Base-by-base conservation (phyloP, 345 rosid species). In the Gossypioides kirkii region DNA sequence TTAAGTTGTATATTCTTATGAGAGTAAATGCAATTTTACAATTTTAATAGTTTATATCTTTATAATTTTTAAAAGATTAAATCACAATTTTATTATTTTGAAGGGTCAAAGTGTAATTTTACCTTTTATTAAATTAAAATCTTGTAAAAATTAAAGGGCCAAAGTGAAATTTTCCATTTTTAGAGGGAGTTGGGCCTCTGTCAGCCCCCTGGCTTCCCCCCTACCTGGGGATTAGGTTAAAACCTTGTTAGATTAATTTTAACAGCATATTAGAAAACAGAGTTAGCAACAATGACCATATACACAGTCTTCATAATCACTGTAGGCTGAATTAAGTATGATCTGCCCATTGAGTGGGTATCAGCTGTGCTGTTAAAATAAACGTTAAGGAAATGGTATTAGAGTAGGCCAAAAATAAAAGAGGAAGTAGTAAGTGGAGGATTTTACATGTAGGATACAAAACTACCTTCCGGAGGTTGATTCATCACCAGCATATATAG, bases 271-370 rank as follows among this genome's bases (percentile, higher is more conserved):
- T 22, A 42, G 22, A 71, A 61, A 72, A 61, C 43, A 50, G 64
- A 54, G 52, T 77, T 62, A 55, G 41, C 47, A 69, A 56, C 17
- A 43, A 41, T 81, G 86, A 91, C 99, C 97, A 73, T 91, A 89
- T 43, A 95, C 90, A 77, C 89, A 88, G 80, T 95, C 99, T 81
- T 92, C 98, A 71, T 84, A 95, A 79, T 92, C 98, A 63, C 79
- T 88, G 82, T 88, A 92, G 54, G 97, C 7, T 32, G 7, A 79
- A 79, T 83, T 82, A 41, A 89, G 89, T 73, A 88, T 80, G 88
- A 81, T 86, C 79, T 43, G 73, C 70, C 67, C 68, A 77, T 61
- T 63, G 79, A 36, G 71, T 76, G 55, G 83, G 76, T 61, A 82
- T 77, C 85, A 26, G 81, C 83, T 73, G 60, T 20, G 70, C 90